Base-by-base conservation (phyloP, 2,329 filamentous ascomycete species). In the Chaetothyriales sp. region DNA sequence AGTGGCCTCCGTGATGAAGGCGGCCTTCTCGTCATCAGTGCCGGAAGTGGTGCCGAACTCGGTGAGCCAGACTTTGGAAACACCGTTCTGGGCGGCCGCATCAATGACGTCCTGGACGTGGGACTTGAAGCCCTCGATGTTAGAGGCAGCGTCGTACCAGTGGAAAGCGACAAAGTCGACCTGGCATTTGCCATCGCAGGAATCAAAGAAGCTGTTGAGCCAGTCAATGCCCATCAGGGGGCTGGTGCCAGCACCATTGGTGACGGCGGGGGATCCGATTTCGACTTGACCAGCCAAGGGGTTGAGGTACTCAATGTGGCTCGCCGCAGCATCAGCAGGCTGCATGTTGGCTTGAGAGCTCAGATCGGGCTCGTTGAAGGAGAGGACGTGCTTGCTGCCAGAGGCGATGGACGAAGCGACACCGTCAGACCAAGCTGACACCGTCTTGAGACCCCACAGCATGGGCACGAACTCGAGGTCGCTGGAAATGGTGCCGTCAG, bases 341-440 rank as follows among this genome's bases (percentile, higher is more conserved):
- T 60, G 56, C 60, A 72, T 67, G 56, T 61, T 59, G 46, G 70
- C 61, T 58, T 72, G 70, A 2, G 55, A 54, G 49, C 53, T 8
- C 8, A 63, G 60, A 56, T 73, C 70, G 22, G 70, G 70, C 57
- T 73, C 70, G 61, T 73, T 73, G 64, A 73, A 72, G 36, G 64
- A 66, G 45, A 73, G 57, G 32, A 71, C 61, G 53, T 69, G 65
- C 22, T 55, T 60, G 26, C 60, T 57, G 8, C 71, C 62, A 19
- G 62, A 61, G 6, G 60, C 60, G 32, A 64, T 57, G 50, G 68
- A 62, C 1, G 53, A 49, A 0, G 51, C 47, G 5, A 47, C 58
- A 47, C 63, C 62, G 8, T 59, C 49, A 20, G 59, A 46, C 68
- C 68, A 72, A 47, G 53, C 57, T 28, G 52, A 55, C 53, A 68